A percentile compares a stretch with the other conserved stretches of the same genome.
Conservation (phyloP, 1,139 yeast species). For the Lodderomyces beijingensis region DNA sequence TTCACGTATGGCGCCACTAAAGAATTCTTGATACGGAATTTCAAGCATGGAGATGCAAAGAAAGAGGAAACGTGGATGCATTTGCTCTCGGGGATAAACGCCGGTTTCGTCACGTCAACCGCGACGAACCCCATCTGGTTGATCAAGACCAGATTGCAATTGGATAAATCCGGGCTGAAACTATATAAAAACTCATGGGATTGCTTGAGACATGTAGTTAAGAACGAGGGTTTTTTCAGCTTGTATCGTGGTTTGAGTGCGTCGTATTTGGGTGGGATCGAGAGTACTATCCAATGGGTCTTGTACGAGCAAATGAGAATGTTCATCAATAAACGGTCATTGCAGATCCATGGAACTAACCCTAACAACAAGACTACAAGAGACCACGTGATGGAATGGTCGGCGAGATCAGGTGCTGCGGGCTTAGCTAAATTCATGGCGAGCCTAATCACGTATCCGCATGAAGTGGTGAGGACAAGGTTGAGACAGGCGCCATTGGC, state of each 20-base stretch:
- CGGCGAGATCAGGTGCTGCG: slow-evolving; percentile 95
- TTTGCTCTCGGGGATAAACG: slow-evolving; percentile 81
- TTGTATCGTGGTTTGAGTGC: slow-evolving; percentile 89
- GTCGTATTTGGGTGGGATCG: slow-evolving; percentile 89
- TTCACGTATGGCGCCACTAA: slow-evolving; percentile 94
- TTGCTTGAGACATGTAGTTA: slow-evolving; percentile 66
- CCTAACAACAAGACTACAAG: slow-evolving; percentile 44
- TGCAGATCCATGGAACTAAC: slow-evolving; percentile 40
- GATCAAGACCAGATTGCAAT: slow-evolving; percentile 87
- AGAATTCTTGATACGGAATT: slow-evolving; percentile 57
- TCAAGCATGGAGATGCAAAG: slow-evolving; percentile 36
- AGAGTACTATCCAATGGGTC: slow-evolving; percentile 95
- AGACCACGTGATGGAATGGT: slow-evolving; percentile 82
- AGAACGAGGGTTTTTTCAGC: slow-evolving; percentile 74
- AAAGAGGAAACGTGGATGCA: slow-evolving; percentile 81
- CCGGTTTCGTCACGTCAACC: slow-evolving; percentile 93
- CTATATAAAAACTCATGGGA: slow-evolving; percentile 82
- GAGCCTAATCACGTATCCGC: slow-evolving; percentile 91
- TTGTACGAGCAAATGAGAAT: slow-evolving; percentile 91
- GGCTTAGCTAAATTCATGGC: slow-evolving; percentile 95
- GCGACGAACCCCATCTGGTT: slow-evolving; percentile 99
- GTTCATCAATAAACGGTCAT: slow-evolving; percentile 57
- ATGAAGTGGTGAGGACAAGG: slow-evolving; percentile 94
- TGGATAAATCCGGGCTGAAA: slow-evolving; percentile 66
- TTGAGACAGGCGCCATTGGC: slow-evolving; percentile 86